These are phyloP conservation scores for Plantago rigida DNA, from an alignment of 305 asterid genomes.

Conservation along the genomic window DNA sequence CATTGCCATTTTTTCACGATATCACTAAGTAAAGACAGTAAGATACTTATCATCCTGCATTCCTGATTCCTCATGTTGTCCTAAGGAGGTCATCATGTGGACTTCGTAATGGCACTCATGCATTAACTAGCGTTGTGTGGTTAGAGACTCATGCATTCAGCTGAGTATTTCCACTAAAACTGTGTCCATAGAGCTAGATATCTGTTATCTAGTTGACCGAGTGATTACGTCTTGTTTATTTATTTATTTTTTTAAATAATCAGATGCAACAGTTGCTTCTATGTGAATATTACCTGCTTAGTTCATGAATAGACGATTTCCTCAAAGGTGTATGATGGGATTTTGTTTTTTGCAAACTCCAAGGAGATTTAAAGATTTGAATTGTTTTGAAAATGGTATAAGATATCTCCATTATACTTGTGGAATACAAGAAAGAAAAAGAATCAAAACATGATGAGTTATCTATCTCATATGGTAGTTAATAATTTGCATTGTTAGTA, in stretches of 20 bases:
- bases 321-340: not conserved
- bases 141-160: constrained; percentile 11
- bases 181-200: constrained; percentile 13
- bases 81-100: constrained; percentile 1
- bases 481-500: not conserved
- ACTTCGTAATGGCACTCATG: constrained; percentile 5
- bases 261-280: not conserved
- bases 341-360: not conserved
- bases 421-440: not conserved
- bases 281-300: not conserved
- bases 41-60: constrained; percentile 7
- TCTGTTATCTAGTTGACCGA: not conserved
- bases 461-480: not conserved
- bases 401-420: not conserved
- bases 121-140: constrained; percentile 15
- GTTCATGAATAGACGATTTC: not conserved
- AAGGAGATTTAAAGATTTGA: not conserved
- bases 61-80: constrained; percentile 3
- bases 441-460: not conserved
- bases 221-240: not conserved
- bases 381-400: not conserved
- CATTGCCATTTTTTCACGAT: not conserved
- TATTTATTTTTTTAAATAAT: not conserved
- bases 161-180: not conserved
- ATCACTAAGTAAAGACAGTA: constrained; percentile 17